A percentile compares a stretch with the other conserved stretches of the same genome.
phyloP scores from a whole-genome alignment of 495 filamentous ascomycete species.

The Penicillium dipodomyicola region DNA sequence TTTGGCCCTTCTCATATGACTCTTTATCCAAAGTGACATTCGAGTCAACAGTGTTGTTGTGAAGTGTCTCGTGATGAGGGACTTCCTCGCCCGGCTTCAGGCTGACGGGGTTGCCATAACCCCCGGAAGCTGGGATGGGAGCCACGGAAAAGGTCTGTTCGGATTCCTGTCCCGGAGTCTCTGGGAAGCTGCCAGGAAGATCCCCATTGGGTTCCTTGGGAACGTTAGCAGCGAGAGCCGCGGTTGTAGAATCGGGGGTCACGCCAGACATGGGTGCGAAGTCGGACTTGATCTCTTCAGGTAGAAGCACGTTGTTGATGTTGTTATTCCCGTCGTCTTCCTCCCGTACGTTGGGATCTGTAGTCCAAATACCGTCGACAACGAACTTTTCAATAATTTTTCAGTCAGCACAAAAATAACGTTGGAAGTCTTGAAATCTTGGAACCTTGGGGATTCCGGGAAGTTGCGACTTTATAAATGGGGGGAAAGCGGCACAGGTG shows the following conservation, averaged over 20 bases:
- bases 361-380: slow-evolving; percentile 84
- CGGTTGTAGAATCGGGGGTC: slow-evolving; percentile 71
- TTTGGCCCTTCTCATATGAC: slow-evolving; percentile 74
- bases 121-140: slow-evolving; percentile 68
- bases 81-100: slow-evolving; percentile 78
- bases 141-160: slow-evolving; percentile 61
- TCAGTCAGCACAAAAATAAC: slow-evolving; percentile 14
- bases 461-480: slow-evolving; percentile 14
- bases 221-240: slow-evolving; percentile 63
- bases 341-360: slow-evolving; percentile 71
- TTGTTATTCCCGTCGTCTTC: slow-evolving; percentile 75
- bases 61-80: slow-evolving; percentile 56
- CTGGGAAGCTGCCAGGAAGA: slow-evolving; percentile 76
- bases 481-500: slow-evolving; percentile 15
- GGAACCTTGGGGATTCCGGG: not conserved
- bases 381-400: slow-evolving; percentile 82
- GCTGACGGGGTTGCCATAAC: slow-evolving; percentile 75
- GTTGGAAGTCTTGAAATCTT: not conserved
- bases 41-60: slow-evolving; percentile 48
- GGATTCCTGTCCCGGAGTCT: slow-evolving; percentile 63
- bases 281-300: slow-evolving; percentile 60
- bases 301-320: slow-evolving; percentile 83
- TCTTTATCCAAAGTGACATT: slow-evolving; percentile 74
- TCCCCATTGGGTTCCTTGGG: slow-evolving; percentile 55
- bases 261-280: slow-evolving; percentile 61